Base-by-base conservation (phyloP, 306 rosid species). In the Quercus robur region DNA sequence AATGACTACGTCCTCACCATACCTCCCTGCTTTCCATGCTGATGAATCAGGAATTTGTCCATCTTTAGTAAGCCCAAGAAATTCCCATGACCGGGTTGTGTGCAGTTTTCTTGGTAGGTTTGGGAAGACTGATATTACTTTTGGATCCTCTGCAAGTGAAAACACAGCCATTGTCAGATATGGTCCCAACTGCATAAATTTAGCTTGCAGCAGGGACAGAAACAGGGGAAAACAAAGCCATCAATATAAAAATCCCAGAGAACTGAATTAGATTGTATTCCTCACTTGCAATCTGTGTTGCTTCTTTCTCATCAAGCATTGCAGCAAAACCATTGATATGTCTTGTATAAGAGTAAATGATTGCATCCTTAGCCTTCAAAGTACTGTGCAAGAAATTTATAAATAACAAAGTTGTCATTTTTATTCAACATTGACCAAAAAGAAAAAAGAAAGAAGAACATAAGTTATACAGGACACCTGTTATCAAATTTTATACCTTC, bases 1-100 rank as follows among this genome's bases (percentile, higher is more conserved):
- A 6, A 87, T 87, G 21, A 85, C 85, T 6, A 86, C 72, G 64
- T 85, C 80, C 80, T 71, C 81, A 4, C 88, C 90, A 38, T 56
- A 85, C 8, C 78, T 67, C 1, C 87, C 88, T 62, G 61, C 79
- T 6, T 77, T 77, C 90, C 88, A 87, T 69, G 77, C 11, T 6
- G 90, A 87, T 1, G 67, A 20, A 1, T 15, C 15, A 33, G 68
- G 81, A 64, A 78, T 28, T 51, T 28, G 63, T 18, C 67, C 79
- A 12, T 77, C 59, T 18, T 28, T 56, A 21, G 85, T 86, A 6
- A 87, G 5, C n/a, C 89, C 85, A 13, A 92, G 81, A 85, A 90
- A 92, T 21, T 81, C 85, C 93, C 97, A 92, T 56, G 94, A 87
- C 59, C 78, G 80, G 0, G 97, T 90, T 26, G 94, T 92, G 19